These are phyloP conservation scores for Crassisporium funariophilum DNA, from an alignment of 768 basidiomycete species.

Conservation along the genomic window DNA sequence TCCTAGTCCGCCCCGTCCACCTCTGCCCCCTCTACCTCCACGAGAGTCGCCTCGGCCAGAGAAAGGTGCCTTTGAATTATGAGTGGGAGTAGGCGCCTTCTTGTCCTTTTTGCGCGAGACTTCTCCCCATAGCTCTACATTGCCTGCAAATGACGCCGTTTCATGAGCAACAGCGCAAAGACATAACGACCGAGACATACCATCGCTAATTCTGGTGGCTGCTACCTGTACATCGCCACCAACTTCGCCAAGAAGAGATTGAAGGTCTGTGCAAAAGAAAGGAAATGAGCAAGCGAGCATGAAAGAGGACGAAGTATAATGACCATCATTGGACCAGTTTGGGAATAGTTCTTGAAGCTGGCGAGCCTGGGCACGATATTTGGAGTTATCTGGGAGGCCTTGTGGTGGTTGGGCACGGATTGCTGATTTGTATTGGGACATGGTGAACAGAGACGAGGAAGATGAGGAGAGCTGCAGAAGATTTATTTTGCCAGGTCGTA, in stretches of 20 bases:
- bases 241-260: slow-evolving; percentile 66
- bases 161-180: slow-evolving; percentile 17
- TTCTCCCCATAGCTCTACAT: slow-evolving; percentile 79
- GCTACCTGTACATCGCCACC: slow-evolving; percentile 71
- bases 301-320: slow-evolving; percentile 15
- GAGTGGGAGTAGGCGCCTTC: slow-evolving; percentile 50
- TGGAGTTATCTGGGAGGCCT: slow-evolving; percentile 37
- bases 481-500: slow-evolving; percentile 25
- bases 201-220: slow-evolving; percentile 75
- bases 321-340: slow-evolving; percentile 70
- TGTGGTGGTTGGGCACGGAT: slow-evolving; percentile 39
- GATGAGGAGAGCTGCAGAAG: slow-evolving; percentile 17
- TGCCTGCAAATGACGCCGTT: slow-evolving; percentile 45
- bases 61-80: slow-evolving; percentile 55
- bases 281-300: slow-evolving; percentile 27
- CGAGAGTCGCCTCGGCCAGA: slow-evolving; percentile 55
- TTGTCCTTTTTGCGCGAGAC: slow-evolving; percentile 90
- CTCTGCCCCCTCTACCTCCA: slow-evolving; percentile 61
- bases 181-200: slow-evolving; percentile 37
- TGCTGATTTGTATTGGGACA: slow-evolving; percentile 58
- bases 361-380: slow-evolving; percentile 54
- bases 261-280: slow-evolving; percentile 53
- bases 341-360: slow-evolving; percentile 77
- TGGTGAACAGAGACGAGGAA: slow-evolving; percentile 35
- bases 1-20: slow-evolving; percentile 62